Base-by-base conservation (phyloP, 768 basidiomycete genomes). In the Tulasnella sp. region DNA sequence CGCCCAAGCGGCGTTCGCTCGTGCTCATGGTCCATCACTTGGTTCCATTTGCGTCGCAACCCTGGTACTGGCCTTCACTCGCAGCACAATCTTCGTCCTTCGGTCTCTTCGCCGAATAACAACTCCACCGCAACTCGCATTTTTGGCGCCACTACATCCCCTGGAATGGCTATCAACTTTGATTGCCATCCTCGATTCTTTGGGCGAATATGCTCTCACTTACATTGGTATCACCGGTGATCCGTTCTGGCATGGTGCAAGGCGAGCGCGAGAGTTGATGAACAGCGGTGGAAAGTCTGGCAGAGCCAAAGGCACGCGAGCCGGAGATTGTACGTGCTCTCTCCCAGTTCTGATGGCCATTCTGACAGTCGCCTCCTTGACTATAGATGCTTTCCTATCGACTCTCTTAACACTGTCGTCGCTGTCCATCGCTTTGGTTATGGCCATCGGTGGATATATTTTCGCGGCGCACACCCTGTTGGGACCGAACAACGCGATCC, bases 401-500 rank as follows among this genome's bases (percentile, higher is more conserved):
- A 76, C 85, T n/a, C 69, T 76, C 2, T 64, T 74, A 14, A 68
- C 73, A 12, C 69, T 78, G 27, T 78, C 86, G 11, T 84, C 90
- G 15, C 72, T 88, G 49, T 85, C 83, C 0, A 72, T 91, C 59
- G 86, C 86, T 0, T 76, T 92, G 61, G 85, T 89, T 4, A 86
- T 88, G 61, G 82, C 88, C 12, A 72, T 93, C 27, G 70, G 78
- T 35, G 86, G 89, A 4, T 96, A 94, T 67, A 69, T 97, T 17
- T 87, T 93, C 62, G 86, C 90, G n/a, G 84, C 88, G 2, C 86
- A 89, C 68, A 83, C 84, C 0, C 69, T 90, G 19, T 66, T 68
- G 15, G 79, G 81, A 23, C 86, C 88, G 0, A 68, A 81, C 43
- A 77, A 84, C 63, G 87, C 89, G 0, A 73, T 91, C 6, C 75